A percentile compares a stretch with the other conserved stretches of the same genome.
These are phyloP conservation scores for Leptographium flavum DNA, from an alignment of 2,329 filamentous ascomycete genomes.

Conservation along the genomic window DNA sequence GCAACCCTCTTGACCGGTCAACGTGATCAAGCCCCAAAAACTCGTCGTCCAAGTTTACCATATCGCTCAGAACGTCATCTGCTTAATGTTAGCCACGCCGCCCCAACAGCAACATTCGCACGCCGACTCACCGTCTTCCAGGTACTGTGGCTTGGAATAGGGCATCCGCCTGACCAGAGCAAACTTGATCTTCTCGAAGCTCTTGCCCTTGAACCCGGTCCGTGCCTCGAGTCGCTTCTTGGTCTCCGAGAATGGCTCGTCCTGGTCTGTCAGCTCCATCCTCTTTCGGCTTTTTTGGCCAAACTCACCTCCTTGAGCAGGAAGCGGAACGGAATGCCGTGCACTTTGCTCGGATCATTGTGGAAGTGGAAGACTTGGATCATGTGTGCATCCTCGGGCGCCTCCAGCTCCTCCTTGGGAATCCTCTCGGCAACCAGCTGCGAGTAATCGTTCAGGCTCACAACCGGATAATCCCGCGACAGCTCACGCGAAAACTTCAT, in stretches of 20 bases:
- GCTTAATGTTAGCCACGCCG: slow-evolving; percentile 11
- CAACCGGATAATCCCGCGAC: slow-evolving; percentile 53
- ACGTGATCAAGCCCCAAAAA: slow-evolving; percentile 51
- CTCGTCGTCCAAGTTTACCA: slow-evolving; percentile 40
- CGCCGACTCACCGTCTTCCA: slow-evolving; percentile 64
- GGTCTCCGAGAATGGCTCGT: slow-evolving; percentile 77
- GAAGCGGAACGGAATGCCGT: slow-evolving; percentile 87
- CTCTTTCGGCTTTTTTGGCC: slow-evolving; percentile 8
- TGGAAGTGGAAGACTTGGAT: slow-evolving; percentile 89
- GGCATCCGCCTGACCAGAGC: slow-evolving; percentile 58
- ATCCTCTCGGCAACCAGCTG: slow-evolving; percentile 68
- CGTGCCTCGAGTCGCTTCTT: slow-evolving; percentile 89
- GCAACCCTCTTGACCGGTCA: slow-evolving; percentile 42
- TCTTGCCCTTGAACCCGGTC: slow-evolving; percentile 92
- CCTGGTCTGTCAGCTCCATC: slow-evolving; percentile 27
- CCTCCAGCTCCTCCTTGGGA: slow-evolving; percentile 56
- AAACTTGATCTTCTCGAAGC: slow-evolving; percentile 97
- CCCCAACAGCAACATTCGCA: background rate
- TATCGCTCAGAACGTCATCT: slow-evolving; percentile 47
- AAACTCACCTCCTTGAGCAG: slow-evolving; percentile 56
- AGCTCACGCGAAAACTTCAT: slow-evolving; percentile 78
- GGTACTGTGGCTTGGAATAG: slow-evolving; percentile 67
- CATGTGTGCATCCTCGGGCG: slow-evolving; percentile 35
- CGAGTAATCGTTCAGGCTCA: slow-evolving; percentile 75
- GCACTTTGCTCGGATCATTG: slow-evolving; percentile 67